Conservation (phyloP, 805 yeast genomes). For the Ogataea methanolica region DNA sequence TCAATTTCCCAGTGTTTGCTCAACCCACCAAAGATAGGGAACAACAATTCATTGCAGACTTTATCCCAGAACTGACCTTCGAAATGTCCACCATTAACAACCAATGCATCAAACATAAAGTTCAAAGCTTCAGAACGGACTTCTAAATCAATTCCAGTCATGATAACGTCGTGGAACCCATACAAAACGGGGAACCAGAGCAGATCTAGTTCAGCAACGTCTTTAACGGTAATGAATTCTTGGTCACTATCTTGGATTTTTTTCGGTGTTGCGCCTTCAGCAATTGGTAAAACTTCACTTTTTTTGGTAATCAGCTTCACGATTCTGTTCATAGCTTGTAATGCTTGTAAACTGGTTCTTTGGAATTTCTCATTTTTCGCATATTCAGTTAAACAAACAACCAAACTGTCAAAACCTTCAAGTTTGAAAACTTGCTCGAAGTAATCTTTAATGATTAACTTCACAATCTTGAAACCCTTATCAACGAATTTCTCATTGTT, state of each 20-base stretch:
- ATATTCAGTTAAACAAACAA: slow-evolving; percentile 71
- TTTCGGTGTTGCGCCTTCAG: too few species aligned
- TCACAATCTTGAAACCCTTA: slow-evolving; percentile 60
- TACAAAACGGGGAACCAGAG: slow-evolving; percentile 84
- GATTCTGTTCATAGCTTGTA: slow-evolving; percentile 64
- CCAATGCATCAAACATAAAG: slow-evolving; percentile 74
- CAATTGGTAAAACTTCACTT: slow-evolving; percentile 11
- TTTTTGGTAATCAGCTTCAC: slow-evolving; percentile 54
- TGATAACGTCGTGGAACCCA: slow-evolving; percentile 82
- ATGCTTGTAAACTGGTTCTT: slow-evolving; percentile 72
- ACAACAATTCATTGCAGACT: slow-evolving; percentile 70
- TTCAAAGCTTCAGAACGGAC: slow-evolving; percentile 86
- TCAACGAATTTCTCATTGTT: slow-evolving; percentile 53
- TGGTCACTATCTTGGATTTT: slow-evolving; percentile 1
- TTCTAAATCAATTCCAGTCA: slow-evolving; percentile 92
- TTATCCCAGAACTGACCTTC: slow-evolving; percentile 76
- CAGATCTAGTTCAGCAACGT: slow-evolving; percentile 15
- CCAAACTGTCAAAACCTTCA: slow-evolving; percentile 62
- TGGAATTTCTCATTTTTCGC: slow-evolving; percentile 84
- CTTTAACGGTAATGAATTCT: slow-evolving; percentile 39
- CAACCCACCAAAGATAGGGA: slow-evolving; percentile 85
- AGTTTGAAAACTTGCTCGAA: slow-evolving; percentile 61
- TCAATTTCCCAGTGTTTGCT: slow-evolving; percentile 70
- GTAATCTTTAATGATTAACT: slow-evolving; percentile 56
- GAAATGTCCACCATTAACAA: slow-evolving; percentile 75